These are phyloP conservation scores for Penicillium paradoxum DNA, from an alignment of 495 filamentous ascomycete genomes.

Conservation along the genomic window DNA sequence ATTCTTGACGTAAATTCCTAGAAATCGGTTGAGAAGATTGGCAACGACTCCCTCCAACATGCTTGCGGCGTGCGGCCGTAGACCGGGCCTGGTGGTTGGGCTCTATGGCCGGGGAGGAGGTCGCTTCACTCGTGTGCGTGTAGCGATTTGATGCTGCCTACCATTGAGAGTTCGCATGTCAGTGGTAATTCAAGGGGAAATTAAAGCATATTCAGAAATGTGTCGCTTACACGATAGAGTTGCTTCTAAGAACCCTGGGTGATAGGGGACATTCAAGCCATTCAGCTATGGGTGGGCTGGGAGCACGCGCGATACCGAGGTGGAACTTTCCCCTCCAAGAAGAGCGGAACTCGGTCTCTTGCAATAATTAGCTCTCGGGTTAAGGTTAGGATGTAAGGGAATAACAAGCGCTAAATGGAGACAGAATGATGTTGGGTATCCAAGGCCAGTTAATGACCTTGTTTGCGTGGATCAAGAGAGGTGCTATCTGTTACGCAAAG, in stretches of 20 bases:
- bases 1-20: constrained; percentile 99
- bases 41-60: constrained; percentile 71
- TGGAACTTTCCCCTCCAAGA: constrained; percentile 13
- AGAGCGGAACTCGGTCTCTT: not conserved
- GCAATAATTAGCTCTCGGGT: not conserved
- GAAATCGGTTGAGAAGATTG: constrained; percentile 92
- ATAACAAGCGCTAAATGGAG: constrained; percentile 1
- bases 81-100: constrained; percentile 30
- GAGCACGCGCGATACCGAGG: constrained; percentile 32
- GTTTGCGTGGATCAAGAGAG: constrained; percentile 23
- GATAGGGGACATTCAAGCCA: constrained; percentile 24
- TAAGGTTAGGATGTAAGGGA: not conserved
- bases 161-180: constrained; percentile 7
- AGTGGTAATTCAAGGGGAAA: not conserved
- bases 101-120: constrained; percentile 19
- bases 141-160: constrained; percentile 11
- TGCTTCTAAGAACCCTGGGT: constrained; percentile 20
- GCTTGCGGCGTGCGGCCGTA: constrained; percentile 35
- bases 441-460: constrained; percentile 26
- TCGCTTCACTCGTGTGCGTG: constrained; percentile 8
- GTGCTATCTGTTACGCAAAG: constrained; percentile 18
- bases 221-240: not conserved
- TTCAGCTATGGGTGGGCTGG: constrained; percentile 22
- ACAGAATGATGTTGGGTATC: constrained; percentile 28
- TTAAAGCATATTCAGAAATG: not conserved